These are phyloP conservation scores for Sphaerulina musiva DNA, from an alignment of 2,329 filamentous ascomycete genomes.

Conservation along the genomic window DNA sequence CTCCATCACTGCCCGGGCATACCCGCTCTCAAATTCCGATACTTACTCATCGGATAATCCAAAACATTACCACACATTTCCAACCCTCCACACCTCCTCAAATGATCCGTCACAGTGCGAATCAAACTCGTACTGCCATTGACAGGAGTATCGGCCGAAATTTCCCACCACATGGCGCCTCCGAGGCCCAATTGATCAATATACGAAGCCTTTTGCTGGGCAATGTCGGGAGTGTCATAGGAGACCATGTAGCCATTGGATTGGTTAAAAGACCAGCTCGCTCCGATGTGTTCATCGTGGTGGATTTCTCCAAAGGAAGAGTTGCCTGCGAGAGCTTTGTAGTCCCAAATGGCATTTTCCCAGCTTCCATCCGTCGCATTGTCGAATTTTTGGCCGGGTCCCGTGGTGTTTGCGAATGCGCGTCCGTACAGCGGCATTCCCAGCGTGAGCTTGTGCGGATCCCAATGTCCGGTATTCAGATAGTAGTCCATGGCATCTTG, in stretches of 20 bases:
- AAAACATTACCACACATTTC: conserved; percentile 44
- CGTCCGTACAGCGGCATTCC: conserved; percentile 91
- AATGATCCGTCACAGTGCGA: conserved; percentile 20
- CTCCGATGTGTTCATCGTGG: conserved; percentile 56
- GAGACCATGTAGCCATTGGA: conserved; percentile 60
- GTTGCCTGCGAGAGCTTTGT: conserved; percentile 52
- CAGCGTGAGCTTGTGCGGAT: conserved; percentile 65
- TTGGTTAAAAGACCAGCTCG: conserved; percentile 69
- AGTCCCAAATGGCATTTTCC: conserved; percentile 66
- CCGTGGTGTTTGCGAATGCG: conserved; percentile 70
- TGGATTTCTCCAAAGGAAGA: conserved; percentile 54
- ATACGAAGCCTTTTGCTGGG: conserved; percentile 61
- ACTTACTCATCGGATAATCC: conserved; percentile 48
- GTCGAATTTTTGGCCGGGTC: conserved; percentile 60
- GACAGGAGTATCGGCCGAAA: conserved; percentile 63
- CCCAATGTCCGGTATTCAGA: conserved; percentile 47
- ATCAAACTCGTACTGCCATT: conserved; percentile 49
- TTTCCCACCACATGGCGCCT: conserved; percentile 72
- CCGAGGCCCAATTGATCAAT: conserved; percentile 61
- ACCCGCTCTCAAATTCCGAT: conserved; percentile 45
- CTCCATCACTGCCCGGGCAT: conserved; percentile 27
- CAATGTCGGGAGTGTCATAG: conserved; percentile 64
- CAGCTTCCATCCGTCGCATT: conserved; percentile 71
- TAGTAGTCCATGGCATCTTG: conserved; percentile 65
- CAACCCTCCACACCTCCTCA: conserved; percentile 36